phyloP scores from a whole-genome alignment of 305 asterid genomes.

The Fraxinus nigra region DNA sequence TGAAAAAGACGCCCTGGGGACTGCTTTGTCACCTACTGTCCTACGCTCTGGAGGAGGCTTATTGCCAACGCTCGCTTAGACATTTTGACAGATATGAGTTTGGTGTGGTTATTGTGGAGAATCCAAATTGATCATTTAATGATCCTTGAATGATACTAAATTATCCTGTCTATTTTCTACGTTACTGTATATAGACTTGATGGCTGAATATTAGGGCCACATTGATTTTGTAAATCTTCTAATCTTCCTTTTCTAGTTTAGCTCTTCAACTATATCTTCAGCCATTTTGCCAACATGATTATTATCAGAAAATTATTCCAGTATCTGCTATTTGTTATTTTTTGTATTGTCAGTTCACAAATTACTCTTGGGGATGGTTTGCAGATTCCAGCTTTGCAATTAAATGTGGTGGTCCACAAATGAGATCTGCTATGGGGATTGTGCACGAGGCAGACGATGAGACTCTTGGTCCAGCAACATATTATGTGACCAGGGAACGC shows the following conservation, averaged over 20 bases:
- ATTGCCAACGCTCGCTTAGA: background rate
- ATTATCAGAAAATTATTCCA: background rate
- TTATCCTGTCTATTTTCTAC: background rate
- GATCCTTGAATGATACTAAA: background rate
- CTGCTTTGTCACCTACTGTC: background rate
- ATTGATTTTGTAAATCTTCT: background rate
- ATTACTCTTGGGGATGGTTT: conserved; percentile 3
- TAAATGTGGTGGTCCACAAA: conserved; percentile 62
- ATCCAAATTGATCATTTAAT: background rate
- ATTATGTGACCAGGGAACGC: conserved; percentile 29
- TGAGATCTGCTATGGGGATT: conserved; percentile 34
- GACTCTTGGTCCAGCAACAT: conserved; percentile 69
- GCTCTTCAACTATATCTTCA: background rate
- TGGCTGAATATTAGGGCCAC: background rate
- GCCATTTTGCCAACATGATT: background rate
- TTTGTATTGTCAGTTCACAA: background rate
- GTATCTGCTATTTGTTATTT: background rate
- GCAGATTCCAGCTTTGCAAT: conserved; percentile 67
- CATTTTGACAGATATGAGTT: background rate
- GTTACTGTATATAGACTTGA: background rate
- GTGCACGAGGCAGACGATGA: conserved; percentile 47
- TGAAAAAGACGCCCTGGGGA: background rate
- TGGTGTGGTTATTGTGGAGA: background rate
- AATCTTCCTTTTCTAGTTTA: background rate
- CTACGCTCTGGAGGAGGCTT: background rate